phyloP scores from a whole-genome alignment of 2,329 filamentous ascomycete genomes.

The Phialophora macrospora region DNA sequence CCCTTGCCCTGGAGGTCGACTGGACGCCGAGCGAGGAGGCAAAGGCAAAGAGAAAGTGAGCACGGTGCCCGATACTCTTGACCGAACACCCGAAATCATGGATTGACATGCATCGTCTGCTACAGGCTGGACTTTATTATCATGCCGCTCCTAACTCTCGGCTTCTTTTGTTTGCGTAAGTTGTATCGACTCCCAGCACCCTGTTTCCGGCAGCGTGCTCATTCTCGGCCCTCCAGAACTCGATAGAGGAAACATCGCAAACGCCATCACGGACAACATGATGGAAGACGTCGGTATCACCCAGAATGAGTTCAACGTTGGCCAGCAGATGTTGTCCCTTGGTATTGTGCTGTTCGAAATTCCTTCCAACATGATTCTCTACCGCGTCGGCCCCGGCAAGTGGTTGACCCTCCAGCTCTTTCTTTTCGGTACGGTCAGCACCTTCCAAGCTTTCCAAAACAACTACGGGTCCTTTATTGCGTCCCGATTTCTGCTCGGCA shows the following conservation, averaged over 20 bases:
- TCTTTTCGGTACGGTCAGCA: conserved; percentile 58
- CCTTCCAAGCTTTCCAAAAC: conserved; percentile 60
- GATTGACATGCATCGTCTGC: not conserved
- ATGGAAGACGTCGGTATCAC: conserved; percentile 57
- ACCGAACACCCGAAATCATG: not conserved
- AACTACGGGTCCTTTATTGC: conserved; percentile 56
- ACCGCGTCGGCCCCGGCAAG: conserved; percentile 58
- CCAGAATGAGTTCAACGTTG: conserved; percentile 61
- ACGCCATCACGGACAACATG: conserved; percentile 60
- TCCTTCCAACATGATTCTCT: conserved; percentile 60
- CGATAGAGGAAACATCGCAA: conserved; percentile 50
- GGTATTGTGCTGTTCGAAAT: conserved; percentile 58
- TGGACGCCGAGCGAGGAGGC: conserved; percentile 31
- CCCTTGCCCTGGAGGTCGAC: conserved; percentile 22
- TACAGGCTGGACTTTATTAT: conserved; percentile 38
- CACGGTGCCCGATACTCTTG: not conserved
- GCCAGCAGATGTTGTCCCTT: conserved; percentile 57
- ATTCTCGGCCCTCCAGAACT: conserved; percentile 22
- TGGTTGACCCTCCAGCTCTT: conserved; percentile 62
- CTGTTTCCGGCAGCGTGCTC: conserved; percentile 32
- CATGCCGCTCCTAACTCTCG: conserved; percentile 40
- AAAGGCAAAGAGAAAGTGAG: conserved; percentile 35
- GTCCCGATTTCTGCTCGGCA: conserved; percentile 58
- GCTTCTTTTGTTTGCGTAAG: conserved; percentile 44
- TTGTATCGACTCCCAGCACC: conserved; percentile 29